Evolutionary conservation across 2,329 filamentous ascomycete genomes (phyloP), one percentile per base, ranked within the genome.

Genomic region (Fusarium sp.): DNA sequence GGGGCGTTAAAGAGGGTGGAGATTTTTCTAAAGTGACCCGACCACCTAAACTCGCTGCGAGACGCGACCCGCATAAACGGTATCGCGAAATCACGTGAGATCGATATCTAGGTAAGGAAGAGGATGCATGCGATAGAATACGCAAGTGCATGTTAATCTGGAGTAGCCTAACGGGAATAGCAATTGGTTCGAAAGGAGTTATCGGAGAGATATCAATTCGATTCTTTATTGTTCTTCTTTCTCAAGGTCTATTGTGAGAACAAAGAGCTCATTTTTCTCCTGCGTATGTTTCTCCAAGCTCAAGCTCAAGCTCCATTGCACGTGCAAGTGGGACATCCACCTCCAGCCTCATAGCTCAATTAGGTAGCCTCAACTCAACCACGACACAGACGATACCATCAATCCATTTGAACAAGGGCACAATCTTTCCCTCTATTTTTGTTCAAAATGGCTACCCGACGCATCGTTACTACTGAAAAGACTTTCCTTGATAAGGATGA

Each of bases 371-470:
- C 46, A 57, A 60, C 65, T 66, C 62, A 39, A 54, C 57, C 45
- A 52, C 42, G 46, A 50, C 48, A 44, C 44, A 53, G 50, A 63
- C 58, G 46, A 28, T 55, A 49, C 19, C 19, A 54, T 23, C 46
- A 28, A 25, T 48, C n/a, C 21, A 34, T 26, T 37, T 14, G n/a
- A 50, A 30, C 14, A 42, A 37, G 23, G 13, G 18, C 18, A 23
- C n/a, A 7, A 41, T 16, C 14, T 28, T 34, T 28, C 25, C 6
- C 25, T 19, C 7, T 14, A 13, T 16, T 8, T 28, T 25, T 18
- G n/a, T 46, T 28, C 71, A 84, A 54, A 71, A 94, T 94, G 92
- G 84, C 92, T 14, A 91, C 90, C 44, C 85, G 89, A 80, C 86
- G 92, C 75, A 90, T 89, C 75, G 83, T 90, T 67, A 85, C 85